phyloP scores from a whole-genome alignment of 345 rosid species.

The Hypericum androsaemum region DNA sequence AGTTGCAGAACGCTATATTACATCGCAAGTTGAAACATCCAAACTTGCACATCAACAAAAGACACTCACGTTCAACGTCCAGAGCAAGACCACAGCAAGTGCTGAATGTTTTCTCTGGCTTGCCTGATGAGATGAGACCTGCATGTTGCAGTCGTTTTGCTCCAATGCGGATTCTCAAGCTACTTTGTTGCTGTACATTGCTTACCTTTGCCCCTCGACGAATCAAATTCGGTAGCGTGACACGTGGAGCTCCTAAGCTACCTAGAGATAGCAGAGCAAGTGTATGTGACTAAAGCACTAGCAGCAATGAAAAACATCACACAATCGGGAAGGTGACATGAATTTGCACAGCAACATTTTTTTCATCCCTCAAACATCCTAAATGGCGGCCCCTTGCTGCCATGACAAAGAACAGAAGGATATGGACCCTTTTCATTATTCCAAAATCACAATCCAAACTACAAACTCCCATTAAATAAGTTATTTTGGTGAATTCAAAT shows the following conservation, averaged over 20 bases:
- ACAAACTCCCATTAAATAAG: too few species aligned
- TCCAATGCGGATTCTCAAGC: conserved; percentile 15
- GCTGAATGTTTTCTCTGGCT: conserved; percentile 15
- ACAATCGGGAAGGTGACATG: too few species aligned
- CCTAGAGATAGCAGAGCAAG: conserved; percentile 19
- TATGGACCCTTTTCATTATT: too few species aligned
- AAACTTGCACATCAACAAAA: conserved; percentile 4
- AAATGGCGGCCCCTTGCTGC: too few species aligned
- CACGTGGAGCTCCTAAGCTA: conserved; percentile 30
- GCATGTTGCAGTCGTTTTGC: conserved; percentile 23
- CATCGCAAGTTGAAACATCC: background rate
- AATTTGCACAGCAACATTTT: too few species aligned
- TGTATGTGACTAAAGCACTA: too few species aligned
- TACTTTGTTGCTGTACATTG: conserved; percentile 9
- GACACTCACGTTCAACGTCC: conserved; percentile 28
- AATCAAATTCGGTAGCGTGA: conserved; percentile 15
- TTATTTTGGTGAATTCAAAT: too few species aligned
- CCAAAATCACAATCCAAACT: too few species aligned
- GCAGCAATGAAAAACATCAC: too few species aligned
- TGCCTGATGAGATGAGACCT: conserved; percentile 17
- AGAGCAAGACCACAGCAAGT: conserved; percentile 17
- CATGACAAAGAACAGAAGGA: too few species aligned
- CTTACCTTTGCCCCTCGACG: conserved; percentile 18
- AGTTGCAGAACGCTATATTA: background rate
- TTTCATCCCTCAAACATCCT: too few species aligned